Evolutionary conservation across 352 stramenopile genomes (phyloP), one percentile per base, ranked within the genome.

Genomic region (Phytophthora palmivora): DNA sequence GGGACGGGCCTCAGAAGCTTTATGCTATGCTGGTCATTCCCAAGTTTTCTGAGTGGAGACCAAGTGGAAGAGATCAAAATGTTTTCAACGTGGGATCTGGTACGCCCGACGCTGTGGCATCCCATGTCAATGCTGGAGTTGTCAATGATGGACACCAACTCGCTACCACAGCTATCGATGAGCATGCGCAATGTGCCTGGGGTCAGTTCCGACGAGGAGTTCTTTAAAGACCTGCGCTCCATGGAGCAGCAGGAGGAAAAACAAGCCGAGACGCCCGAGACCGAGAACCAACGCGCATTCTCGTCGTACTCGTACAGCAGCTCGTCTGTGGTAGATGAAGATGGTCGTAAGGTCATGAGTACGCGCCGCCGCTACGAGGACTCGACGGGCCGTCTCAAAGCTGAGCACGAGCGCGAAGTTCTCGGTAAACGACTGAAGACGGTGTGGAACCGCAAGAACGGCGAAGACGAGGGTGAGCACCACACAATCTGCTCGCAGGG

Each of bases 341-440:
- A 91, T 11, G 85, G 87, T 7, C 71, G 65, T 16, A 78, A 73
- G 45, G 68, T 94, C 14, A 58, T 67, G 70, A 94, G 84, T 51
- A 88, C 79, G 32, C 84, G 87, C 52, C 87, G 84, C 26, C 87
- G 85, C 64, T 95, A 95, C 59, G 85, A 94, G 45, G 87, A 95
- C 63, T 92, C 87, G 56, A 83, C 63, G 6, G 87, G 85, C 0
- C 83, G 84, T 10, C 56, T 95, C 48, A 95, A 95, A 76, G 87
- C 85, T 2, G 70, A 91, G 38, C 87, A 95, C 56, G 84, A 95
- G 58, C 84, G 87, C n/a, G 70, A 92, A 28, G 53, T 94, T 6
- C 54, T 76, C 7, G 82, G 71, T 10, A 83, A 84, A 41, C 72
- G 67, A 5, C n/a, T 94, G 26, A 82, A 88, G 73, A 89, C 73